phyloP scores from a whole-genome alignment of 2,329 filamentous ascomycete species.

The Claviceps arundinis region DNA sequence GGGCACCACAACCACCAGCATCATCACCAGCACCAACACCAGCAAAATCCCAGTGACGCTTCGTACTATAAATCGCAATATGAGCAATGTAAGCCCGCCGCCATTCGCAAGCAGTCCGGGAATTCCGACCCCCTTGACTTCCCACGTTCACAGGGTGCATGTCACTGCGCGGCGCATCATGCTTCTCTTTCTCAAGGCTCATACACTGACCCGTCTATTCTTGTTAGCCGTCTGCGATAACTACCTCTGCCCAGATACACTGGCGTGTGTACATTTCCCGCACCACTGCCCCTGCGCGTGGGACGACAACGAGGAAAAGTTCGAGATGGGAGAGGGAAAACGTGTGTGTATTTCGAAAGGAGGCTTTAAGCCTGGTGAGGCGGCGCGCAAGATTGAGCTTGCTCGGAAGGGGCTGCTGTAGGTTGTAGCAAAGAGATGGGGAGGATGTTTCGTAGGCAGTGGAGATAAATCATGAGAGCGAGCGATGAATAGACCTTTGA shows the following conservation, averaged over 20 bases:
- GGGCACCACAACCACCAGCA: conserved; percentile 33
- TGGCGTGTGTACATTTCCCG: conserved; percentile 90
- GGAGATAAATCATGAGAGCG: not conserved
- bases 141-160: too few relatives aligned
- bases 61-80: conserved; percentile 63
- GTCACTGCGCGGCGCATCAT: too few relatives aligned
- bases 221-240: conserved; percentile 67
- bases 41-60: conserved; percentile 76
- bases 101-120: too few relatives aligned
- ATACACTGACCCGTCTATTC: not conserved
- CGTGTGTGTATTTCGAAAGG: conserved; percentile 63
- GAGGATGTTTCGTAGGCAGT: not conserved
- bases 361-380: conserved; percentile 59
- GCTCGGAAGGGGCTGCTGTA: conserved; percentile 61
- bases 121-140: too few relatives aligned
- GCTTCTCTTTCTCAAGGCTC: not conserved
- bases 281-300: conserved; percentile 94
- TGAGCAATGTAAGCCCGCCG: conserved; percentile 40
- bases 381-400: conserved; percentile 62
- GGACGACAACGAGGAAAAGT: conserved; percentile 62
- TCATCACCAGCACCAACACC: conserved; percentile 56
- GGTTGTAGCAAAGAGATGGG: not conserved
- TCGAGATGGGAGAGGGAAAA: conserved; percentile 58
- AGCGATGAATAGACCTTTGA: not conserved
- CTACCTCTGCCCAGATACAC: conserved; percentile 87